Evolutionary conservation across 345 rosid genomes (phyloP), one percentile per base, ranked within the genome.

Genomic region (Acer saccharum): DNA sequence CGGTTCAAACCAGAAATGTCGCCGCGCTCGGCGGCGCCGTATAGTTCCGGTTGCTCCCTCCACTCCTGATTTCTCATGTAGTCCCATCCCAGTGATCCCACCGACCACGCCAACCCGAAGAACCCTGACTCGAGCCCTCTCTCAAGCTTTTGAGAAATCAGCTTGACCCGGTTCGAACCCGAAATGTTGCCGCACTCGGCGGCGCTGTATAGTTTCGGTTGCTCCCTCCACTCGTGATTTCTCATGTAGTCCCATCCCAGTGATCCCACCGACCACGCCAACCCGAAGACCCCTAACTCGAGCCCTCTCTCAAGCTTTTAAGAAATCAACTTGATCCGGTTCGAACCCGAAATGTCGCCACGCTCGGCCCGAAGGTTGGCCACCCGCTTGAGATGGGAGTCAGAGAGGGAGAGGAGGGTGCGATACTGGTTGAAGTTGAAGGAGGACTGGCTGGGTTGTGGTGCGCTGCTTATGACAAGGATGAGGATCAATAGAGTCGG

Each of bases 281-380:
- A 61, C 29, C 83, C 72, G 76, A 82, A 73, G 48, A 84, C 68
- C 68, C 91, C 90, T 10, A 89, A 29, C 70, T 88, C 89, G 52
- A 79, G 63, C 66, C 85, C 83, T 14, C 82, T 87, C 74, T 93
- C 88, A 1, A 93, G 83, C 79, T 87, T 85, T 10, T 81, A 83
- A 7, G 95, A 91, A 41, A 91, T 68, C 63, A 70, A 17, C 71
- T 82, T 86, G 52, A 88, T 93, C 18, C 98, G 90, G 44, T 80
- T 71, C 11, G 92, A 81, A 3, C 97, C 98, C 41, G 69, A 54
- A 18, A 21, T 14, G 74, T 95, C 98, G 20, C 97, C 95, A 13
- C 98, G 95, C 0, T 88, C 79, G 8, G 84, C 83, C 21, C 98
- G 97, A n/a, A 91, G 81, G 84, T 89, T 89, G 68, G 97, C 85